Base-by-base conservation (phyloP, 306 rosid genomes). In the Datisca glomerata region DNA sequence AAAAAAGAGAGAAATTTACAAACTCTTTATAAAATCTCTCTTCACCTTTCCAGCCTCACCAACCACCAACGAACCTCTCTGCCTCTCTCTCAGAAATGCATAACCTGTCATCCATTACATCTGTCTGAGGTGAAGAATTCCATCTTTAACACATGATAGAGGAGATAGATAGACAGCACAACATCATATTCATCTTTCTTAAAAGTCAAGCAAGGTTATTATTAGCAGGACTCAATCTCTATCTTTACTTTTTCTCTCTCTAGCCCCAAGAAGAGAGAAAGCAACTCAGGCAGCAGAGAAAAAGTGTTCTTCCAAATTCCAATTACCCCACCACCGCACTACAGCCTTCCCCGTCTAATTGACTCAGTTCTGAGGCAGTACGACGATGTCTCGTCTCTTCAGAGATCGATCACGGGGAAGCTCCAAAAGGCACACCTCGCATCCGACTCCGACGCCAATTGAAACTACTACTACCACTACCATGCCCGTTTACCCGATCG, bases 401-500 rank as follows among this genome's bases (percentile, higher is more conserved):
- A 66, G 76, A 35, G 91, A 75, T 21, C 59, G 63, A 56, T 56
- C 61, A 3, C 45, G 61, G 1, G 70, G 66, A 29, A 57, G 66
- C 50, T 75, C 78, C 35, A 67, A 49, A 18, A 45, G 69, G 32
- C 43, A 65, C 51, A 44, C 16, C 36, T 38, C 32, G 12, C 9
- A 43, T 20, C 46, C 62, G 45, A 31, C 24, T 20, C 46, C 54
- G 42, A 34, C 36, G 1, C 19, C 22, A 44, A 14, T 36, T 41
- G 28, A 34, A 15, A 37, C 55, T 20, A 32, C 31, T 27, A 9
- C 51, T 2, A 6, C 41, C 18, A 56, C 43, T 57, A 28, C 59
- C 69, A 74, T 83, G 93, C 86, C 94, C 8, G 46, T 69, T 11
- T 52, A 67, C 47, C 70, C 79, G 43, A 57, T 53, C 10, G 66